Evolutionary conservation across 768 basidiomycete species (phyloP), one percentile per base, ranked within the genome.

Genomic region (Floccularia luteovirens): DNA sequence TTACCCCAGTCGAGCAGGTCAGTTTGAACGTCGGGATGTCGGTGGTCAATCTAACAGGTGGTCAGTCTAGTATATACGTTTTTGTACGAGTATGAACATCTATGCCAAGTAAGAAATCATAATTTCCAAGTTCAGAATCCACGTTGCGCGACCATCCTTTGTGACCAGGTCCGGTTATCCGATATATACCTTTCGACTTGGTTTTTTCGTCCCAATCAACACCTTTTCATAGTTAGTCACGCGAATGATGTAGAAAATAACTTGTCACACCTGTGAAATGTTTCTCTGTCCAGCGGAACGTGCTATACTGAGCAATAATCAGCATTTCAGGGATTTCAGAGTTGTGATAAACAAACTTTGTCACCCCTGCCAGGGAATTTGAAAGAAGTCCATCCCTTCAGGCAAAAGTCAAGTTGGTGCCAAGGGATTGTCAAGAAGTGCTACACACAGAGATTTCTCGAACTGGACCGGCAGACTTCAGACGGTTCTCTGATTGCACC

Each of bases 71-170:
- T 22, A 22, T 31, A 32, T 14, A 3, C 28, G 16, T 6, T 19
- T 11, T 33, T 25, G 24, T 19, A 16, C 30, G 22, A 28, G 36
- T 12, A 63, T 72, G 46, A 44, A 86, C 86, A 59, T 88, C 79
- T 19, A 68, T 55, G 23, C 89, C 88, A 11, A 90, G 76, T 6
- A 90, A 67, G 56, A 81, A 90, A 49, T 90, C 88, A 55, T 87
- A 90, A 56, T 91, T 90, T 45, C 87, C 90, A n/a, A 83, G 72
- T 56, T 94, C 90, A 1, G 63, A 64, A 55, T 90, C 88, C 5
- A 94, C 92, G 46, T 72, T 66, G 10, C 59, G 65, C 3, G 90
- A 92, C 91, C 91, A 94, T 22, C 82, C 79, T 60, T 82, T 77
- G 47, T 79, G 78, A 4, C 70, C 73, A 31, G 67, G 61, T 24